phyloP scores from a whole-genome alignment of 1,139 yeast genomes.

The Pichia sp. region DNA sequence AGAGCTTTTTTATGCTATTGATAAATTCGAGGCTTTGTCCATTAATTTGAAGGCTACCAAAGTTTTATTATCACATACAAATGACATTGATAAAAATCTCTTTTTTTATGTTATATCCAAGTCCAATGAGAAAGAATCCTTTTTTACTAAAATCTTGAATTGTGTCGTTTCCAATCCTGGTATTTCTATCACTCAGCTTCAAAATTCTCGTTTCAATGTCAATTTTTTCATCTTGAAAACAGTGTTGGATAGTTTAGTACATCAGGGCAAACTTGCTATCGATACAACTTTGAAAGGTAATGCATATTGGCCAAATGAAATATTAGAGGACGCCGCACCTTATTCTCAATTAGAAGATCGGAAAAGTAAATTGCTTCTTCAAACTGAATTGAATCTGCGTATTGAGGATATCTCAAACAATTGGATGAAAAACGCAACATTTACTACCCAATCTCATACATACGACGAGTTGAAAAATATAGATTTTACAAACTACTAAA shows the following conservation, averaged over 20 bases:
- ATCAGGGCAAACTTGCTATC: slow-evolving; percentile 19
- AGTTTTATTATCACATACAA: slow-evolving; percentile 18
- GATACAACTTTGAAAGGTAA: slow-evolving; percentile 23
- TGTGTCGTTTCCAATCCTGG: slow-evolving; percentile 17
- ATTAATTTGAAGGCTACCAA: slow-evolving; percentile 20
- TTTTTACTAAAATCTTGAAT: slow-evolving; percentile 15
- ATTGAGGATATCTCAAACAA: too few species aligned
- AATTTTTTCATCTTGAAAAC: slow-evolving; percentile 23
- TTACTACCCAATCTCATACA: too few species aligned
- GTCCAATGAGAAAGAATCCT: slow-evolving; percentile 14
- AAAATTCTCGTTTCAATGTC: slow-evolving; percentile 9
- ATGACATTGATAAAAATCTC: not conserved
- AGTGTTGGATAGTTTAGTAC: slow-evolving; percentile 16
- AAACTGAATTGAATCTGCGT: not conserved
- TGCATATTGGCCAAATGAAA: slow-evolving; percentile 22
- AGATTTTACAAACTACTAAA: too few species aligned
- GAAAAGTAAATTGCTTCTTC: too few species aligned
- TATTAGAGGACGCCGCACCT: slow-evolving; percentile 1
- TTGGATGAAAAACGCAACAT: too few species aligned
- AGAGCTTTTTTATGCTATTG: slow-evolving; percentile 46
- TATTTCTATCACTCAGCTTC: slow-evolving; percentile 16
- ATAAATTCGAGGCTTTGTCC: slow-evolving; percentile 35
- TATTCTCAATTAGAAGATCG: too few species aligned
- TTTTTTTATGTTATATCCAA: slow-evolving; percentile 19
- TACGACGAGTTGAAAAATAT: too few species aligned